Evolutionary conservation across 2,329 filamentous ascomycete genomes (phyloP), one percentile per base, ranked within the genome.

Genomic region (Colletotrichum sp.): DNA sequence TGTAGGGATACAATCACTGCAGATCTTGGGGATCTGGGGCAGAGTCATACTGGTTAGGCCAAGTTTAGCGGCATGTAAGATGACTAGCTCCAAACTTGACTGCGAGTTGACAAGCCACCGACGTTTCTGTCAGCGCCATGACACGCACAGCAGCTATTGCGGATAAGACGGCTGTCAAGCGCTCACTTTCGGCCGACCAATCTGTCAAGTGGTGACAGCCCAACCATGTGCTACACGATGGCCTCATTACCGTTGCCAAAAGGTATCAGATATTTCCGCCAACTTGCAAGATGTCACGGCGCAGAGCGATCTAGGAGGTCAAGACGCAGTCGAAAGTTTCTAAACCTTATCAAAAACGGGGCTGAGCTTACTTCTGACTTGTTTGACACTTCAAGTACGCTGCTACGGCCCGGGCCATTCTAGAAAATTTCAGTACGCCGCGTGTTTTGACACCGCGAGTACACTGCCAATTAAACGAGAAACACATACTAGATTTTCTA

Each of bases 91-190:
- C 44, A 52, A 52, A 52, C n/a, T 24, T 7, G 44, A 52, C 44
- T 8, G 44, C 10, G 6, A 24, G n/a, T 22, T 52, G 44, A 52
- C n/a, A 52, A 52, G 44, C 44, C 44, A 52, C 44, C 44, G 44
- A 52, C n/a, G n/a, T 24, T 22, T 52, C n/a, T 22, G n/a, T 52
- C 44, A 52, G 44, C 44, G 44, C 44, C n/a, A 22, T 52, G 44
- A 22, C 44, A 52, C 10, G 10, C 12, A 12, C n/a, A 52, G 44
- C 10, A 52, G 44, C n/a, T 13, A 1, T 2, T 0, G 0, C 44
- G 44, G 44, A 52, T 22, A 52, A 52, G 44, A 52, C 44, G 44
- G 44, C 44, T 52, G 44, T 52, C 44, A 52, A 52, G n/a, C n/a
- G 0, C n/a, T 52, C n/a, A 52, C 1, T 52, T 52, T 52, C n/a